Evolutionary conservation across 805 yeast genomes (phyloP), one percentile per base, ranked within the genome.

Genomic region (Zygosaccharomyces bisporus): DNA sequence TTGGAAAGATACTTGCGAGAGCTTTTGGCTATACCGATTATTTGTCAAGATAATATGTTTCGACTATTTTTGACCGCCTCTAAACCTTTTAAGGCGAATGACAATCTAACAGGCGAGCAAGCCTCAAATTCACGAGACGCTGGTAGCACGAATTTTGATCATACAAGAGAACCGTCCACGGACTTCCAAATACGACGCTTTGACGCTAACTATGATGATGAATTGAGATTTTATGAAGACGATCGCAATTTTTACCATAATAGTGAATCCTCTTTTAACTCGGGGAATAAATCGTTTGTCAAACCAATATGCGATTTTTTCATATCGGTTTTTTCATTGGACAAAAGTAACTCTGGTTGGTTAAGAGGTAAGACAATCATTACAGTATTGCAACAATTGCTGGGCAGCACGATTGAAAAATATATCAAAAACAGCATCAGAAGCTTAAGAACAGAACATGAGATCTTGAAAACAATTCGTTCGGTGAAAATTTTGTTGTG

Each of bases 331-430:
- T 90, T 90, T 63, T 79, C 85, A 23, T 63, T 86, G 17, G 76
- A 79, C 43, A 72, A 69, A 37, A 73, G 85, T 1, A 80, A 79
- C 37, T 78, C 80, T 37, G 53, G 60, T 19, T 87, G 96, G 95
- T 64, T 90, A 1, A 69, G 95, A 42, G 97, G 96, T 0, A 71
- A 89, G 34, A 96, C 96, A 0, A 71, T 88, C 6, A 73, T 89
- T 30, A 80, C 88, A 4, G 78, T 90, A 3, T 66, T 90, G 42
- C 96, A 89, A 61, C 96, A 88, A 60, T 63, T 90, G 1, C 72
- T 90, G 30, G 97, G 97, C 0, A 85, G 91, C 2, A 84, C 96
- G 0, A 82, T 90, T 41, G 96, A 90, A 57, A 81, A 79, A 57
- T 77, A 76, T 43, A 73, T 80, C 4, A 66, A 81, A 32, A 75